Conservation (phyloP, 2,329 filamentous ascomycete genomes). For the Lizonia empirigonia region DNA sequence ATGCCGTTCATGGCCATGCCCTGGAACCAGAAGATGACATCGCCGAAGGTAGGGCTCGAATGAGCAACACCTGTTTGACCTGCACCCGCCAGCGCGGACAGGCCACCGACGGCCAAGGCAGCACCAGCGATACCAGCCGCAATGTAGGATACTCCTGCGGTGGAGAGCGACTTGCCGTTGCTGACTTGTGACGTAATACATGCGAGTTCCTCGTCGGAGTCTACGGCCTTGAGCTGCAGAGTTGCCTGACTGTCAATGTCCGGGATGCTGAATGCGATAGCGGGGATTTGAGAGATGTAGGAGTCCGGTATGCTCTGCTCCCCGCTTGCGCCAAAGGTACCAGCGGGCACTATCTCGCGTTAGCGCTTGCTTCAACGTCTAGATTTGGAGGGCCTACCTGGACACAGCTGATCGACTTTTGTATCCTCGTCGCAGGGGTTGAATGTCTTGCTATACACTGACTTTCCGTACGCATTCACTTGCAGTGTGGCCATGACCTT, state of each 20-base stretch:
- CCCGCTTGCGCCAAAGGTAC: slow-evolving; percentile 75
- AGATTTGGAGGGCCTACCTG: slow-evolving; percentile 61
- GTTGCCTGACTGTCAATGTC: slow-evolving; percentile 88
- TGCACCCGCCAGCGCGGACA: slow-evolving; percentile 68
- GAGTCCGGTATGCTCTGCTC: slow-evolving; percentile 71
- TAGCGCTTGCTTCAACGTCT: slow-evolving; percentile 10
- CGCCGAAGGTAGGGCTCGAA: slow-evolving; percentile 80
- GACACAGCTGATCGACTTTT: slow-evolving; percentile 77
- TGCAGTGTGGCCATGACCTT: slow-evolving; percentile 79
- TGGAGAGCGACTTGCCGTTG: slow-evolving; percentile 82
- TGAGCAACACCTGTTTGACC: slow-evolving; percentile 61
- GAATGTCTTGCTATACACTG: slow-evolving; percentile 79
- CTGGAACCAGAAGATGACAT: slow-evolving; percentile 90
- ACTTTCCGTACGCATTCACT: slow-evolving; percentile 82
- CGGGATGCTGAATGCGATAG: slow-evolving; percentile 87
- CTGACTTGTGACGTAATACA: slow-evolving; percentile 82
- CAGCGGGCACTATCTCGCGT: slow-evolving; percentile 67
- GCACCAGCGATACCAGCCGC: slow-evolving; percentile 86
- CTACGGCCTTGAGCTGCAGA: slow-evolving; percentile 70
- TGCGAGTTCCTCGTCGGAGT: slow-evolving; percentile 68
- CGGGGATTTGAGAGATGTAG: slow-evolving; percentile 77
- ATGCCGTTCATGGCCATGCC: slow-evolving; percentile 95
- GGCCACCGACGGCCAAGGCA: slow-evolving; percentile 74
- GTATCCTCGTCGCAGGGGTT: slow-evolving; percentile 77
- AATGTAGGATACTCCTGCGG: slow-evolving; percentile 79